Evolutionary conservation across 371 early-diverging fungal species (phyloP).

Genomic region (Entomophthora muscae): DNA sequence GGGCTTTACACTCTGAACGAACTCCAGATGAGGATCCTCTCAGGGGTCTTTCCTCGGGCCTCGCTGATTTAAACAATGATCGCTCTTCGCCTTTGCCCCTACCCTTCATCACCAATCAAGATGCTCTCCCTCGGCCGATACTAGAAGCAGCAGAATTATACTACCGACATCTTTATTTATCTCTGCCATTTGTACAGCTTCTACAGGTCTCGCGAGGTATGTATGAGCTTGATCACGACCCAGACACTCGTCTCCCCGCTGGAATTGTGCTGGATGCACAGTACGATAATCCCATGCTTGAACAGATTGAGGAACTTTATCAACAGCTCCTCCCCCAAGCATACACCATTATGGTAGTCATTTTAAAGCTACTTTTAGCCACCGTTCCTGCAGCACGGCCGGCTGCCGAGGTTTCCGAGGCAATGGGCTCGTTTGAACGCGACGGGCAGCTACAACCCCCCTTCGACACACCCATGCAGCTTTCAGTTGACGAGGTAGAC

Average conservation of each 20-base stretch:
- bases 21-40: neutral
- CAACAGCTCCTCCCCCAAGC: neutral
- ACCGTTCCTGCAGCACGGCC: neutral
- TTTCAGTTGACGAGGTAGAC: constrained; percentile 30
- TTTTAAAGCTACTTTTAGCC: constrained; percentile 4
- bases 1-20: neutral
- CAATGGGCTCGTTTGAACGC: neutral
- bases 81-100: neutral
- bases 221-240: neutral
- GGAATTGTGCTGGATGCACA: neutral
- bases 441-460: constrained; percentile 2
- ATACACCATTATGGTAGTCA: neutral
- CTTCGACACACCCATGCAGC: constrained; percentile 5
- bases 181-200: neutral
- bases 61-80: neutral
- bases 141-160: neutral
- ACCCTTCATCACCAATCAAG: neutral
- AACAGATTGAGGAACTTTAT: neutral
- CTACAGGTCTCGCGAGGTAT: neutral
- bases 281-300: neutral
- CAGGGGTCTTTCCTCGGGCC: no score
- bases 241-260: neutral
- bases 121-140: neutral
- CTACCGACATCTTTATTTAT: neutral
- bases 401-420: neutral